Conservation (phyloP, 1,284 basidiomycete genomes). For the Melampsora americana region DNA sequence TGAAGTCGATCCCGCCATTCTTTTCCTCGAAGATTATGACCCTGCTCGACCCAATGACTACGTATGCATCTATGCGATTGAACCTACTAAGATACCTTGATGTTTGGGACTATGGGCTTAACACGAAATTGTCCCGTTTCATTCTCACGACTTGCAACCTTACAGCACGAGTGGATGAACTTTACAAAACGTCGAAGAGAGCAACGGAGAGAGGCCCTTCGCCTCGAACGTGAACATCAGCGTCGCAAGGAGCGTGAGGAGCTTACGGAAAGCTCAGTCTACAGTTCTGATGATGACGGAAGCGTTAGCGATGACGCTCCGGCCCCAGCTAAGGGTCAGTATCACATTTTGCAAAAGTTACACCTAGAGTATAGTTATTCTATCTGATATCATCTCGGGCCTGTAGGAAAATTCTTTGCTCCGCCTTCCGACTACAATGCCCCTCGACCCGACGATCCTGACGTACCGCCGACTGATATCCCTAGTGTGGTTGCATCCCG, state of each 20-base stretch:
- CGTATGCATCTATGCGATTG: conserved; percentile 18
- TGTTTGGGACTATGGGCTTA: not conserved
- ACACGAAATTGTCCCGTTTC: not conserved
- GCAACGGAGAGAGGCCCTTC: conserved; percentile 36
- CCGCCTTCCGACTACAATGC: conserved; percentile 42
- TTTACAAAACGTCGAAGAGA: conserved; percentile 40
- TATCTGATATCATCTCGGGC: not conserved
- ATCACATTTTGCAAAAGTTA: not conserved
- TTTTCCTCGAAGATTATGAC: conserved; percentile 44
- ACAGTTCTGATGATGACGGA: conserved; percentile 40
- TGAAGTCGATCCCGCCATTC: conserved; percentile 44
- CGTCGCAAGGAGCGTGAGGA: conserved; percentile 38
- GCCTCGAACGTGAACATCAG: conserved; percentile 42
- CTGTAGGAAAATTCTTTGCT: conserved; percentile 39
- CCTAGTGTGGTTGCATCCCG: conserved; percentile 22
- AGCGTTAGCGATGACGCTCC: conserved; percentile 34
- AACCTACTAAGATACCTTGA: not conserved
- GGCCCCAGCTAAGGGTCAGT: conserved; percentile 30
- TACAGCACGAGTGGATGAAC: conserved; percentile 44
- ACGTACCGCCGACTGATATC: not conserved
- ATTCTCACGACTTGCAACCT: not conserved
- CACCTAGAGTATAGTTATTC: conserved; percentile 4
- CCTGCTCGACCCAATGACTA: conserved; percentile 45
- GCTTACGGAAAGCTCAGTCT: conserved; percentile 36
- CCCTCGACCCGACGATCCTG: conserved; percentile 7